These are phyloP conservation scores for Silybum marianum DNA, from an alignment of 129 eudicot species.

Conservation along the genomic window DNA sequence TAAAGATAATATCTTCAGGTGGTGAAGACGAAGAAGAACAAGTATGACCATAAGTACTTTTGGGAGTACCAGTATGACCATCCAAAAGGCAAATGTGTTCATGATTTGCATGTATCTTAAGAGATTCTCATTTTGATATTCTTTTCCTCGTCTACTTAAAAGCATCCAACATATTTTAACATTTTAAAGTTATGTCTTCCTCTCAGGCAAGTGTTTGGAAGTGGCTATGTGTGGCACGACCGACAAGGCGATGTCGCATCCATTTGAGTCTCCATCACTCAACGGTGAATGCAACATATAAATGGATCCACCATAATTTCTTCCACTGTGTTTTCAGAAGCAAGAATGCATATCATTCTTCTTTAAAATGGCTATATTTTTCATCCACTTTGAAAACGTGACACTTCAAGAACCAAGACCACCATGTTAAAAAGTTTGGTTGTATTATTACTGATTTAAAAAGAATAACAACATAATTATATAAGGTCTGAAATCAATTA, in stretches of 20 bases:
- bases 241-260: neutral
- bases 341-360: neutral
- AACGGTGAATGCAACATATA: neutral
- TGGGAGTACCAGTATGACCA: neutral
- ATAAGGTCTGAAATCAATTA: neutral
- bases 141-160: neutral
- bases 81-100: neutral
- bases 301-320: neutral
- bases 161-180: too few relatives aligned
- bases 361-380: neutral
- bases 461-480: neutral
- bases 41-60: neutral
- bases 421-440: neutral
- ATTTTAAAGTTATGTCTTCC: neutral
- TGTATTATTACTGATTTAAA: neutral
- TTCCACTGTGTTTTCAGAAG: neutral
- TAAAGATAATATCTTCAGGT: neutral
- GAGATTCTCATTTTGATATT: neutral
- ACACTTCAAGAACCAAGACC: neutral
- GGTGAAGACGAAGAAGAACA: neutral
- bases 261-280: neutral
- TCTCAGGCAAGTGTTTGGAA: neutral
- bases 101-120: neutral
- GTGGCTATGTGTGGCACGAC: neutral
- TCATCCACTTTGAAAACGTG: neutral